These are phyloP conservation scores for Podospora didyma DNA, from an alignment of 495 filamentous ascomycete species.

Conservation along the genomic window DNA sequence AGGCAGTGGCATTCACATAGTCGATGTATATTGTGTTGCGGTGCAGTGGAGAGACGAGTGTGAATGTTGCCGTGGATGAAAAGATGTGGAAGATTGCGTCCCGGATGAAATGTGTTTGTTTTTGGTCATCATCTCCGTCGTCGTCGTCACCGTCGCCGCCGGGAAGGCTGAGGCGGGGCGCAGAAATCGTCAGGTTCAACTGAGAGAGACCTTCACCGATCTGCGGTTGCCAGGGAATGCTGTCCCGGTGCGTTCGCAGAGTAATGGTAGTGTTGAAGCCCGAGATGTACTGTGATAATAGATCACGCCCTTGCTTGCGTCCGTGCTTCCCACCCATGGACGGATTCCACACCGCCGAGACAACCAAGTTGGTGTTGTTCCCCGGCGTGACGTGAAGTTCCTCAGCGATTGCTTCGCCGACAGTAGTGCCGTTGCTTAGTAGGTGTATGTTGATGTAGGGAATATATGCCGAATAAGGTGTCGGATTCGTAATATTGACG, in stretches of 20 bases:
- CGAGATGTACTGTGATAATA: slow-evolving; percentile 83
- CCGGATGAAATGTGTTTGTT: slow-evolving; percentile 65
- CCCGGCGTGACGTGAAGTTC: slow-evolving; percentile 61
- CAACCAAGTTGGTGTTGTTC: slow-evolving; percentile 63
- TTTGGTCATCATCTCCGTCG: slow-evolving; percentile 36
- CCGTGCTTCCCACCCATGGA: slow-evolving; percentile 56
- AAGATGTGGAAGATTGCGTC: slow-evolving; percentile 83
- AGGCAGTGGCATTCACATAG: slow-evolving; percentile 75
- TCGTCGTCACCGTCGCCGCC: neutral
- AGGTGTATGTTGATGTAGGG: slow-evolving; percentile 76
- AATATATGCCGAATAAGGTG: slow-evolving; percentile 71
- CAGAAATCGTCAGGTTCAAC: slow-evolving; percentile 62
- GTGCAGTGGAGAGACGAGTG: slow-evolving; percentile 70
- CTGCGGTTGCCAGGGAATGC: slow-evolving; percentile 67
- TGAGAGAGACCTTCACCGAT: slow-evolving; percentile 69
- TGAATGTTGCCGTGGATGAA: slow-evolving; percentile 83
- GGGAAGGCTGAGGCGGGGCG: slow-evolving; percentile 60
- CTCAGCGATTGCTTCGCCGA: slow-evolving; percentile 67
- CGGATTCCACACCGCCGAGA: slow-evolving; percentile 76
- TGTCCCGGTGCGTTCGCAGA: slow-evolving; percentile 60
- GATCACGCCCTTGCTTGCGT: slow-evolving; percentile 57
- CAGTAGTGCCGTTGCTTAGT: slow-evolving; percentile 62
- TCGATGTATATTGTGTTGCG: slow-evolving; percentile 70
- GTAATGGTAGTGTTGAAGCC: slow-evolving; percentile 79
- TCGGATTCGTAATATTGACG: slow-evolving; percentile 86